These are phyloP conservation scores for Scedosporium apiospermum DNA, from an alignment of 2,329 filamentous ascomycete species.

Conservation along the genomic window DNA sequence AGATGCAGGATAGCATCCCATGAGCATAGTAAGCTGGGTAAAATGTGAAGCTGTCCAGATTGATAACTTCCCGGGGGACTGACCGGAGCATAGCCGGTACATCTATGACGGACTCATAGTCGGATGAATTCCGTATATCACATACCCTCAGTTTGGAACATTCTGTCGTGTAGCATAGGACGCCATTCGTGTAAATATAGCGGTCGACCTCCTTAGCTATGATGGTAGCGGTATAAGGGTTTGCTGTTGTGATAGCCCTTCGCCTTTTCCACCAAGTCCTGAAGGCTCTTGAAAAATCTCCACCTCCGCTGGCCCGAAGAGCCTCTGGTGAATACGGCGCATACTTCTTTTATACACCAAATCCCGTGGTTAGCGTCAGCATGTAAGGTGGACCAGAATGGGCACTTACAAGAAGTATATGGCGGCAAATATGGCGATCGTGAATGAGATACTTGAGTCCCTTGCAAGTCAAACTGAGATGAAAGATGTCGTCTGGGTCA, in stretches of 20 bases:
- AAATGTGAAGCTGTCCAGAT: constrained; percentile 33
- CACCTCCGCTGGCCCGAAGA: neutral
- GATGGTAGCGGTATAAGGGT: constrained; percentile 51
- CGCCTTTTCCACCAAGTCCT: constrained; percentile 52
- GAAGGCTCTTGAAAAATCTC: constrained; percentile 20
- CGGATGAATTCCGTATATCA: constrained; percentile 40
- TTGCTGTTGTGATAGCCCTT: constrained; percentile 48
- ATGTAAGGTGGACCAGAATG: neutral
- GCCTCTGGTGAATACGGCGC: constrained; percentile 1
- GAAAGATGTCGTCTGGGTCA: constrained; percentile 1
- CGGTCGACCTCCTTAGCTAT: constrained; percentile 46
- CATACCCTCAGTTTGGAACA: constrained; percentile 42
- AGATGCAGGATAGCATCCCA: constrained; percentile 48
- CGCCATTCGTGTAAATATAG: constrained; percentile 54
- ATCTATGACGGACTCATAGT: constrained; percentile 46
- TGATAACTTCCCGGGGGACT: constrained; percentile 24
- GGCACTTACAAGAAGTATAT: neutral
- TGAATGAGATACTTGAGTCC: neutral
- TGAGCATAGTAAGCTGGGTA: constrained; percentile 47
- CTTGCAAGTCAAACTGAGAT: constrained; percentile 1
- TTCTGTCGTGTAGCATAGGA: constrained; percentile 52
- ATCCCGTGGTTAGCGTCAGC: neutral
- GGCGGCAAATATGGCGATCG: neutral
- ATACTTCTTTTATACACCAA: neutral
- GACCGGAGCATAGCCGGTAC: constrained; percentile 30